phyloP scores from a whole-genome alignment of 2,329 filamentous ascomycete genomes.

The Fusarium udum region DNA sequence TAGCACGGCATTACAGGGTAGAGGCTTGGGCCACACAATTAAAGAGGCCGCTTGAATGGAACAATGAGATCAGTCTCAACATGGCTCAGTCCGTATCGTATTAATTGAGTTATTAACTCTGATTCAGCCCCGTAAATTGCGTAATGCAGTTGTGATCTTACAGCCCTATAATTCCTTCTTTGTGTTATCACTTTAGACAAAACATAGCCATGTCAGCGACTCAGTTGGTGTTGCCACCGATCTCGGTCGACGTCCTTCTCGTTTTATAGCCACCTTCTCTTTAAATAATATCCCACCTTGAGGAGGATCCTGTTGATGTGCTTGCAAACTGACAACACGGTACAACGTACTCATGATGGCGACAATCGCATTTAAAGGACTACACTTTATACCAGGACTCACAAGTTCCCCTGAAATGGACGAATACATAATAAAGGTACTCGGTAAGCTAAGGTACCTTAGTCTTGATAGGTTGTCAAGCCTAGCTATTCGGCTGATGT shows the following conservation, averaged over 20 bases:
- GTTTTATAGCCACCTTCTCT: not conserved
- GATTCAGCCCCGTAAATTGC: not conserved
- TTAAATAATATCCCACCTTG: not conserved
- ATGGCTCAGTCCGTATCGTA: not conserved
- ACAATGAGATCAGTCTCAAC: not conserved
- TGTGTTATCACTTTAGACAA: not conserved
- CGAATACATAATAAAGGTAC: not conserved
- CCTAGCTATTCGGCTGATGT: not conserved
- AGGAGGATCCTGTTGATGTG: not conserved
- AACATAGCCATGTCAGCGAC: not conserved
- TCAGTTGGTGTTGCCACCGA: not conserved
- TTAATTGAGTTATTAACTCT: not conserved
- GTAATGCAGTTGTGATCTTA: not conserved
- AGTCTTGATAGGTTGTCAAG: not conserved
- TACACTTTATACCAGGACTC: not conserved
- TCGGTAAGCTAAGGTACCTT: not conserved
- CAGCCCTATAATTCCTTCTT: not conserved
- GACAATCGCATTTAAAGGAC: not conserved
- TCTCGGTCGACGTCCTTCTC: not conserved
- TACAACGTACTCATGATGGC: not conserved
- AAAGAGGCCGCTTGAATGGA: not conserved
- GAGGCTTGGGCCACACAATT: slow-evolving; percentile 1
- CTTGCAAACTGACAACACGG: not conserved
- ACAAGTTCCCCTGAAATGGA: too few species aligned
- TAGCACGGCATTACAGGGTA: not conserved